A percentile compares a stretch with the other conserved stretches of the same genome.
phyloP scores from a whole-genome alignment of 805 yeast genomes.

The Dipodascopsis uninucleata region DNA sequence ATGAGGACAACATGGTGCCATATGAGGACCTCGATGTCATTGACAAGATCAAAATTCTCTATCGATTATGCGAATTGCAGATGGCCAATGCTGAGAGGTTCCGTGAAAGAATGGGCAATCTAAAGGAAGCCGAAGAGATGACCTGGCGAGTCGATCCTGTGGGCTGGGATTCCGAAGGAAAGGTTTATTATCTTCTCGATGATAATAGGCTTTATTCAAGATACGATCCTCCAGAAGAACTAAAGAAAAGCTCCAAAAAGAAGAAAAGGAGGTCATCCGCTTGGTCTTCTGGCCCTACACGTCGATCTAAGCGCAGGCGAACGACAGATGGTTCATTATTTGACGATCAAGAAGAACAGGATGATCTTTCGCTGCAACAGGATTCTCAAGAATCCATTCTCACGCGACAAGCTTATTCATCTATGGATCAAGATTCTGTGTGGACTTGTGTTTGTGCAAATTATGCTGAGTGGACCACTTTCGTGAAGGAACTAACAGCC shows the following conservation, averaged over 20 bases:
- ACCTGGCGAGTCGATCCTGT: constrained; percentile 34
- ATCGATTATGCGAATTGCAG: constrained; percentile 25
- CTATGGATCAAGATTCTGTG: constrained; percentile 26
- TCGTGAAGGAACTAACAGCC: constrained; percentile 26
- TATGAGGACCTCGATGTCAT: constrained; percentile 17
- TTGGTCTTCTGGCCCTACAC: constrained; percentile 14
- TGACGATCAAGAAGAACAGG: constrained; percentile 22
- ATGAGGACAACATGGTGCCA: constrained; percentile 15
- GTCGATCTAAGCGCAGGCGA: constrained; percentile 19
- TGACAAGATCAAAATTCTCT: constrained; percentile 18
- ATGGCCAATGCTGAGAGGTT: constrained; percentile 23
- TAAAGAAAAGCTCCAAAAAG: constrained; percentile 5
- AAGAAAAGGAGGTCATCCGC: constrained; percentile 16
- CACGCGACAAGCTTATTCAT: too few species aligned
- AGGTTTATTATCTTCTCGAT: constrained; percentile 36
- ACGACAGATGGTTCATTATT: not conserved
- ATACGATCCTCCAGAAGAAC: constrained; percentile 14
- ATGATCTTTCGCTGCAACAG: too few species aligned
- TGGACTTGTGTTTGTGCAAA: constrained; percentile 37
- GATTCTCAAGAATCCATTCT: constrained; percentile 8
- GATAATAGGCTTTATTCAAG: constrained; percentile 36
- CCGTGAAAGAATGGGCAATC: constrained; percentile 29
- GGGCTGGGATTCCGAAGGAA: constrained; percentile 32
- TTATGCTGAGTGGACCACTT: constrained; percentile 32
- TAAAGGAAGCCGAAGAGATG: constrained; percentile 23